A percentile compares a stretch with the other conserved stretches of the same genome.
phyloP scores from a whole-genome alignment of 805 yeast species.

The Komagataella pastoris region DNA sequence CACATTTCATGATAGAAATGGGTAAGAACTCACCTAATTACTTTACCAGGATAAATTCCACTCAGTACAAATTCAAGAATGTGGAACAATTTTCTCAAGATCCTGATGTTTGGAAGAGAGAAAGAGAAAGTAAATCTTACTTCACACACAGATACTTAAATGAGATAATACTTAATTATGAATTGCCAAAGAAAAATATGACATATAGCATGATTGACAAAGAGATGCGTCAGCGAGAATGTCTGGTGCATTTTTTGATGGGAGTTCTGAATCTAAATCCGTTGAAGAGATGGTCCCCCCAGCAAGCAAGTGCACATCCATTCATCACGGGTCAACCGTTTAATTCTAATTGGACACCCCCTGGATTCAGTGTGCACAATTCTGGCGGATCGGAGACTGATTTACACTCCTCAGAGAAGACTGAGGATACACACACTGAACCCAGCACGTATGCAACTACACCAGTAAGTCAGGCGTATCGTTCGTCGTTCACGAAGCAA shows the following conservation, averaged over 20 bases:
- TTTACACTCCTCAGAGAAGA: not conserved
- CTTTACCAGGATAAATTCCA: conserved; percentile 28
- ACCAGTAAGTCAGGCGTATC: not conserved
- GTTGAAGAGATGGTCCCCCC: conserved; percentile 92
- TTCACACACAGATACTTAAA: conserved; percentile 50
- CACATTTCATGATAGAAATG: conserved; percentile 93
- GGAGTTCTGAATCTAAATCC: conserved; percentile 82
- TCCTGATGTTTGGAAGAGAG: conserved; percentile 29
- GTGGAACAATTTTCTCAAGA: conserved; percentile 37
- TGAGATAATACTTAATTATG: conserved; percentile 69
- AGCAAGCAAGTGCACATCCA: conserved; percentile 87
- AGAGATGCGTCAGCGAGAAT: conserved; percentile 60
- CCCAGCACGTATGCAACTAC: not conserved
- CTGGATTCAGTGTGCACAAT: conserved; percentile 8
- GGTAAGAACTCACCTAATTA: conserved; percentile 74
- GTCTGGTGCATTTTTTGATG: conserved; percentile 62
- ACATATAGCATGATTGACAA: conserved; percentile 40
- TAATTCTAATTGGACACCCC: conserved; percentile 40
- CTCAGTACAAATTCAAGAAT: conserved; percentile 17
- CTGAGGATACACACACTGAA: not conserved
- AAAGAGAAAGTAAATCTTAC: conserved; percentile 77
- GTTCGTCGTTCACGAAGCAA: not conserved
- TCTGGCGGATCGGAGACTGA: not conserved
- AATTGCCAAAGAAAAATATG: conserved; percentile 48
- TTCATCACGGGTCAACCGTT: conserved; percentile 58